A percentile compares a stretch with the other conserved stretches of the same genome.
phyloP scores from a whole-genome alignment of 2,329 filamentous ascomycete genomes.

The Pseudogymnoascus verrucosus region DNA sequence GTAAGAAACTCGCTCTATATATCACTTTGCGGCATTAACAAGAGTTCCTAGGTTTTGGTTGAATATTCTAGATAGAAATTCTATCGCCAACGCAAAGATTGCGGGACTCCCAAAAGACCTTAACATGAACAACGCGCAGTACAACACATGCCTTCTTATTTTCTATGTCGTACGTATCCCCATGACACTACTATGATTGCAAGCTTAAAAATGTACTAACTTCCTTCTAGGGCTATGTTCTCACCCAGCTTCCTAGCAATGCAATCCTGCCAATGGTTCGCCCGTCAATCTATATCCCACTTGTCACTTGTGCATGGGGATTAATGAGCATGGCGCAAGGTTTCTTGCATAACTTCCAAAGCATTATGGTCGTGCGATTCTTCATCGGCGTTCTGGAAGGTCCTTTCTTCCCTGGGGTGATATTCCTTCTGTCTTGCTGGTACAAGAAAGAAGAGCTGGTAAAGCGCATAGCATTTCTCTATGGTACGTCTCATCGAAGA shows the following conservation, averaged over 20 bases:
- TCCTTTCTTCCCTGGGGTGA: constrained; percentile 18
- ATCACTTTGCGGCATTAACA: background rate
- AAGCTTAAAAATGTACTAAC: background rate
- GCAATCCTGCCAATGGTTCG: constrained; percentile 19
- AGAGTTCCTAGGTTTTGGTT: constrained; percentile 7
- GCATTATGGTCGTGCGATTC: constrained; percentile 17
- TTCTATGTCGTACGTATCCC: constrained; percentile 15
- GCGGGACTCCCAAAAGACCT: constrained; percentile 9
- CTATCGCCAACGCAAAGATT: constrained; percentile 12
- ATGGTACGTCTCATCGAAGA: constrained; percentile 14
- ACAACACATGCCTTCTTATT: constrained; percentile 16
- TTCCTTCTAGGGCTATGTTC: background rate
- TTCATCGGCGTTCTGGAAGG: constrained; percentile 18
- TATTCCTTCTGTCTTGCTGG: constrained; percentile 19
- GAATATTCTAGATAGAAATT: constrained; percentile 13
- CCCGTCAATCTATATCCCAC: constrained; percentile 22
- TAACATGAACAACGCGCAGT: constrained; percentile 14
- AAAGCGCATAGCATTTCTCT: constrained; percentile 21
- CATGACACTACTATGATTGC: background rate
- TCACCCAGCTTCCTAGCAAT: constrained; percentile 18
- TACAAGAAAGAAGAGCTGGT: constrained; percentile 23
- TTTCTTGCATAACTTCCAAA: constrained; percentile 17
- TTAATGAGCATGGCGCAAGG: constrained; percentile 19
- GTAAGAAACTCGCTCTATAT: background rate
- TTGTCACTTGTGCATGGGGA: constrained; percentile 18